These are phyloP conservation scores for Boeremia lycopersici DNA, from an alignment of 2,329 filamentous ascomycete genomes.

Conservation along the genomic window DNA sequence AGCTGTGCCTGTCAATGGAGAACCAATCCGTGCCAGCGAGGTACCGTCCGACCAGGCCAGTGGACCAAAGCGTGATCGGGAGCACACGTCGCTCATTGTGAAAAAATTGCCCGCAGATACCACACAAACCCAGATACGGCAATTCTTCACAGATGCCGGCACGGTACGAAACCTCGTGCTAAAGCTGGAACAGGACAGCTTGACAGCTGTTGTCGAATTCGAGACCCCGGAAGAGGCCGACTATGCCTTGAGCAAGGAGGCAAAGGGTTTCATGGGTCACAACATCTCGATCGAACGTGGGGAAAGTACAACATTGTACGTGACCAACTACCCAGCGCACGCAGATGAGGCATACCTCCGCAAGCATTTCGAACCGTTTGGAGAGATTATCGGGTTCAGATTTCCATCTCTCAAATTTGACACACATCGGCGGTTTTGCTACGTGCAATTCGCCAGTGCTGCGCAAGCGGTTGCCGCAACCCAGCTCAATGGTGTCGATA, in stretches of 20 bases:
- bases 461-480: conserved; percentile 60
- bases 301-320: conserved; percentile 79
- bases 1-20: conserved; percentile 22
- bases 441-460: conserved; percentile 79
- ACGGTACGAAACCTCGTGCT: conserved; percentile 79
- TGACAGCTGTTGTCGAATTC: conserved; percentile 84
- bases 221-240: conserved; percentile 78
- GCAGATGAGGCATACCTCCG: conserved; percentile 75
- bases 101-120: conserved; percentile 74
- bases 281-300: conserved; percentile 77
- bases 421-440: conserved; percentile 89
- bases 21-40: conserved; percentile 38
- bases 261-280: conserved; percentile 76
- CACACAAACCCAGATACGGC: conserved; percentile 74
- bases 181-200: conserved; percentile 64
- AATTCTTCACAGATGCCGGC: conserved; percentile 92
- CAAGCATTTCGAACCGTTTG: conserved; percentile 70
- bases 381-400: conserved; percentile 82
- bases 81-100: conserved; percentile 85
- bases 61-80: conserved; percentile 77
- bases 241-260: conserved; percentile 79
- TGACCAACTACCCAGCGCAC: conserved; percentile 85
- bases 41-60: conserved; percentile 40
- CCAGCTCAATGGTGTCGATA: conserved; percentile 70
- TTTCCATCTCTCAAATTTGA: conserved; percentile 93